These are phyloP conservation scores for Penicillium pulvis DNA, from an alignment of 495 filamentous ascomycete genomes.

Conservation along the genomic window DNA sequence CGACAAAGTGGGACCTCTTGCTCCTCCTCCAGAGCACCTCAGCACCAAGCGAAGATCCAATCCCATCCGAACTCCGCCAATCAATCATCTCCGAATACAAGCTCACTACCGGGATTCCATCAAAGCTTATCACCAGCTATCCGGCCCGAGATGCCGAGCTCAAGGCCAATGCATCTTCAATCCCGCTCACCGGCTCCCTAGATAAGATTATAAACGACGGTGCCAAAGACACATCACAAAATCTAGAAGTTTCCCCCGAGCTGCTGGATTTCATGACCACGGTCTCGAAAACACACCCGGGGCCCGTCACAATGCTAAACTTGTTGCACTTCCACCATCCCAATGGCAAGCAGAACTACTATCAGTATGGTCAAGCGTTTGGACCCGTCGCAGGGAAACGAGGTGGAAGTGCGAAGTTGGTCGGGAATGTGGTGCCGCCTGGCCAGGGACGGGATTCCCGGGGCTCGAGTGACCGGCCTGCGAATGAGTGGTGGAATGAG, in stretches of 20 bases:
- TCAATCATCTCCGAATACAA: conserved; percentile 45
- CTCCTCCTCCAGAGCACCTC: conserved; percentile 45
- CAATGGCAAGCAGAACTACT: conserved; percentile 54
- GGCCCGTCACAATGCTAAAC: conserved; percentile 68
- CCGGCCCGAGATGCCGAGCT: conserved; percentile 46
- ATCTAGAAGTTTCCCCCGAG: conserved; percentile 56
- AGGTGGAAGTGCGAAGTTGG: conserved; percentile 63
- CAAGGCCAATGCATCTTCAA: conserved; percentile 36
- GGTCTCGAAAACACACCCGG: conserved; percentile 30
- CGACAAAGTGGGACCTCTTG: conserved; percentile 58
- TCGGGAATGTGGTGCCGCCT: conserved; percentile 55
- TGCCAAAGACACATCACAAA: conserved; percentile 45
- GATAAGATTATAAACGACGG: conserved; percentile 25
- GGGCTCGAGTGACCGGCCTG: conserved; percentile 27
- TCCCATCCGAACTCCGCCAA: conserved; percentile 38
- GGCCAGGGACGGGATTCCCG: conserved; percentile 24
- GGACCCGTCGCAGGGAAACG: conserved; percentile 52
- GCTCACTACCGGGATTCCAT: conserved; percentile 57
- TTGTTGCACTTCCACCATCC: conserved; percentile 60
- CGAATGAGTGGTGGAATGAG: conserved; percentile 54
- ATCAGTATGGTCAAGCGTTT: conserved; percentile 61
- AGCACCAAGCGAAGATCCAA: conserved; percentile 14
- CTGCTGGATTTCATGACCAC: conserved; percentile 51
- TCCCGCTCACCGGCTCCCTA: conserved; percentile 45
- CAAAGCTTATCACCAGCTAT: conserved; percentile 50